Evolutionary conservation across 2,329 filamentous ascomycete species (phyloP), one percentile per base, ranked within the genome.

Genomic region (Penicillium frequentans): DNA sequence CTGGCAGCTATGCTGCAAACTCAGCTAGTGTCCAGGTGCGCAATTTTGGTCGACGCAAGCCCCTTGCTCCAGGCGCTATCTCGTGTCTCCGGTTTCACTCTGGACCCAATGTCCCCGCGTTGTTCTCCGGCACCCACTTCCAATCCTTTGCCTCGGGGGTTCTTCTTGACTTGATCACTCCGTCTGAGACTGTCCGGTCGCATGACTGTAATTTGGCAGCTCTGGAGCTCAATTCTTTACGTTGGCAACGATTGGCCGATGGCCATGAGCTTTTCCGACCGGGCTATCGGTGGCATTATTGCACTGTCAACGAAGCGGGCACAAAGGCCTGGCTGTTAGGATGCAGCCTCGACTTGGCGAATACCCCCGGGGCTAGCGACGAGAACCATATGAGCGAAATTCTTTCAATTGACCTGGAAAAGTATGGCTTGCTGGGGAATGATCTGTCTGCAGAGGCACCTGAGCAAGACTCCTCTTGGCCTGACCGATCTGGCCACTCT

Each of bases 261-360:
- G 95, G 95, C 3, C 89, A 91, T 49, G 95, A 99, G 70, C 88
- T 99, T 33, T 99, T 97, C 77, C 90, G 90, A 65, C 81, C 87
- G 0, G 91, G 90, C n/a, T 98, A 95, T 73, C 86, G 93, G 58
- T 99, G 95, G 95, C 93, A 98, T 73, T 99, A 99, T 72, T 98
- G 95, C 73, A 96, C 92, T 3, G 90, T 97, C 76, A 96, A 97
- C 70, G 88, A 95, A 59, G 91, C 96, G 67, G 93, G 93, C 6
- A 97, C 95, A 7, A 96, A 96, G 71, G 95, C 92, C 8, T 99
- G 95, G 93, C 81, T 99, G 24, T 82, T 99, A n/a, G 95, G 95
- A 9, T 97, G 92, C 68, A 90, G 90, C 2, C 88, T 90, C 3
- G 91, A 96, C 42, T 78, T 82, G 19, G 80, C 83, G 7, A 86